Evolutionary conservation across 1,139 yeast genomes (phyloP).

Genomic region (Debaryomyces udenii): DNA sequence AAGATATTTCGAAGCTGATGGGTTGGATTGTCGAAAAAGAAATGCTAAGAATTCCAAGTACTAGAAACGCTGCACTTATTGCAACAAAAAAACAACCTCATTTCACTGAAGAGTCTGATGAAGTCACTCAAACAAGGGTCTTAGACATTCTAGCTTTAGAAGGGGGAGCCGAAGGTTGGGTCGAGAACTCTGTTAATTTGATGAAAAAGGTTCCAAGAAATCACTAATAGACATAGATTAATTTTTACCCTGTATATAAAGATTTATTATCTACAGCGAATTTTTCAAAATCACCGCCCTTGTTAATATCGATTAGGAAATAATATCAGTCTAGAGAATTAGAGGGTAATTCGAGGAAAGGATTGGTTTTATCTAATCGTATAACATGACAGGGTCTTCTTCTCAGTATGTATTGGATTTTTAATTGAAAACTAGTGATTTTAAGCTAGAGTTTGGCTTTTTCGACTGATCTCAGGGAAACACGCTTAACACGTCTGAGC

Average conservation of each 20-base stretch:
- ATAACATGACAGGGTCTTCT: slow-evolving; percentile 20
- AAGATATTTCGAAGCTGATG: slow-evolving; percentile 59
- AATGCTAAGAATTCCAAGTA: slow-evolving; percentile 90
- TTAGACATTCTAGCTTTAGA: slow-evolving; percentile 65
- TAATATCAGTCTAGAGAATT: background rate
- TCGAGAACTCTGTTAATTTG: slow-evolving; percentile 70
- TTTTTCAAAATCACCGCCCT: slow-evolving; percentile 9
- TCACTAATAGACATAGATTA: slow-evolving; percentile 27
- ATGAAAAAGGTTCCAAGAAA: slow-evolving; percentile 55
- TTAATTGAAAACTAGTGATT: background rate
- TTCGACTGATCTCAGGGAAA: background rate
- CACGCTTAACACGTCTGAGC: slow-evolving; percentile 6
- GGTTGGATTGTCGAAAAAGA: slow-evolving; percentile 91
- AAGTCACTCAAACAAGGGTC: slow-evolving; percentile 39
- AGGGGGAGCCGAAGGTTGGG: slow-evolving; percentile 94
- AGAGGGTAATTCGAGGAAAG: background rate
- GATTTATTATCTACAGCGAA: slow-evolving; percentile 2
- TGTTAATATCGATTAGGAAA: slow-evolving; percentile 4
- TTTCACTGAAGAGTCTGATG: slow-evolving; percentile 28
- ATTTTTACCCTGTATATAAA: background rate
- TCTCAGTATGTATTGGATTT: slow-evolving; percentile 30
- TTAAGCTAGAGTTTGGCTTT: background rate
- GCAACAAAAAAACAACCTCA: slow-evolving; percentile 50
- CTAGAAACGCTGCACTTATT: slow-evolving; percentile 88
- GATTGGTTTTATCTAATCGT: slow-evolving; percentile 1